A percentile compares a stretch with the other conserved stretches of the same genome.
These are phyloP conservation scores for Alternaria metachromatica DNA, from an alignment of 2,329 filamentous ascomycete genomes.

Conservation along the genomic window DNA sequence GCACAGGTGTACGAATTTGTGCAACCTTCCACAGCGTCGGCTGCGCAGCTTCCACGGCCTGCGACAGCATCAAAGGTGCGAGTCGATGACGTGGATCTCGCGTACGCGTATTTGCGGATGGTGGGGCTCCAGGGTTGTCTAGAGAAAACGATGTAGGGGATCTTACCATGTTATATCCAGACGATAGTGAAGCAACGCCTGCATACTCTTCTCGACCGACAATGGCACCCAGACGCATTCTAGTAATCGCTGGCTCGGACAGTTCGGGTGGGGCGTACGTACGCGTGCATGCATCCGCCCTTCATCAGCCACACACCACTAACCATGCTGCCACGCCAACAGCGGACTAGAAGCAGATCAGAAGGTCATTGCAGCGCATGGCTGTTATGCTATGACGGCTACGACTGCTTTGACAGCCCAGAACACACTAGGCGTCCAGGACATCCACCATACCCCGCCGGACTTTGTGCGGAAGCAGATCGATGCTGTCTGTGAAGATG, in stretches of 20 bases:
- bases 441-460: constrained; percentile 79
- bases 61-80: constrained; percentile 2
- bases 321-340: constrained; percentile 48
- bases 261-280: constrained; percentile 89
- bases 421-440: constrained; percentile 84
- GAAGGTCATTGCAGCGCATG: constrained; percentile 89
- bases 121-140: constrained; percentile 24
- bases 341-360: constrained; percentile 93
- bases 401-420: constrained; percentile 96
- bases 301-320: constrained; percentile 24
- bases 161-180: constrained; percentile 1
- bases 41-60: neutral
- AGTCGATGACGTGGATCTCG: constrained; percentile 33
- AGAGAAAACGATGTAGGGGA: constrained; percentile 3
- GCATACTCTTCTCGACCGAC: neutral
- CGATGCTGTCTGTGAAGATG: constrained; percentile 80
- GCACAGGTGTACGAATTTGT: neutral
- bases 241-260: constrained; percentile 88
- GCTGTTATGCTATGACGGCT: constrained; percentile 94
- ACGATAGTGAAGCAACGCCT: neutral
- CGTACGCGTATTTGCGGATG: constrained; percentile 34
- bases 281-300: constrained; percentile 46
- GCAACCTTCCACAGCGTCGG: neutral
- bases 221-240: constrained; percentile 60
- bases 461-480: constrained; percentile 85